These are phyloP conservation scores for Gentiana macrophylla DNA, from an alignment of 257 asterid genomes.

Conservation along the genomic window DNA sequence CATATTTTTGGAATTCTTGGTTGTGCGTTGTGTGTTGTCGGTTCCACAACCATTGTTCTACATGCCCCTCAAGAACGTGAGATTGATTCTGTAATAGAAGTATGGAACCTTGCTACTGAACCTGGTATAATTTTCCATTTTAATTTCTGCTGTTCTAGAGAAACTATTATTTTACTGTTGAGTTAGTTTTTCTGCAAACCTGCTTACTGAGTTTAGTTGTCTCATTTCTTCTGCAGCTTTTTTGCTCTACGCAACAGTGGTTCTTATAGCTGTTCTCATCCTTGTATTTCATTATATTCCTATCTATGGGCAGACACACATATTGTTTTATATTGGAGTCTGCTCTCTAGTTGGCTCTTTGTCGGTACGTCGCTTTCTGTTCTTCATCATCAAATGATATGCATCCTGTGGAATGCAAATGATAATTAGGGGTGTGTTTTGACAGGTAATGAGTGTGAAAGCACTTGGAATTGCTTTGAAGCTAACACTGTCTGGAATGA, in stretches of 20 bases:
- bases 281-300: slow-evolving; percentile 34
- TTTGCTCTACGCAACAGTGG: slow-evolving; percentile 27
- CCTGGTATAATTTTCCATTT: slow-evolving; percentile 44
- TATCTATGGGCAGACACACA: slow-evolving; percentile 36
- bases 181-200: slow-evolving; percentile 5
- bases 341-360: slow-evolving; percentile 42
- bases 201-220: not conserved
- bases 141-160: not conserved
- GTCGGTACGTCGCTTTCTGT: slow-evolving; percentile 51
- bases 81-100: slow-evolving; percentile 84
- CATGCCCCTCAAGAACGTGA: slow-evolving; percentile 97
- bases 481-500: slow-evolving; percentile 81
- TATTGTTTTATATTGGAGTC: slow-evolving; percentile 31
- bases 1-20: slow-evolving; percentile 93
- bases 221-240: slow-evolving; percentile 22
- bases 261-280: slow-evolving; percentile 16
- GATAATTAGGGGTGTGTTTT: slow-evolving; percentile 7
- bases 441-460: slow-evolving; percentile 96
- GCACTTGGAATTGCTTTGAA: slow-evolving; percentile 93
- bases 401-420: slow-evolving; percentile 5
- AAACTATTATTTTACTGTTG: slow-evolving; percentile 5
- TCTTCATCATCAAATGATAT: not conserved
- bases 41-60: slow-evolving; percentile 88
- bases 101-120: slow-evolving; percentile 96
- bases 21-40: slow-evolving; percentile 93